A percentile compares a stretch with the other conserved stretches of the same genome.
phyloP scores from a whole-genome alignment of 495 filamentous ascomycete genomes.

The Aspergillus kassunensis region DNA sequence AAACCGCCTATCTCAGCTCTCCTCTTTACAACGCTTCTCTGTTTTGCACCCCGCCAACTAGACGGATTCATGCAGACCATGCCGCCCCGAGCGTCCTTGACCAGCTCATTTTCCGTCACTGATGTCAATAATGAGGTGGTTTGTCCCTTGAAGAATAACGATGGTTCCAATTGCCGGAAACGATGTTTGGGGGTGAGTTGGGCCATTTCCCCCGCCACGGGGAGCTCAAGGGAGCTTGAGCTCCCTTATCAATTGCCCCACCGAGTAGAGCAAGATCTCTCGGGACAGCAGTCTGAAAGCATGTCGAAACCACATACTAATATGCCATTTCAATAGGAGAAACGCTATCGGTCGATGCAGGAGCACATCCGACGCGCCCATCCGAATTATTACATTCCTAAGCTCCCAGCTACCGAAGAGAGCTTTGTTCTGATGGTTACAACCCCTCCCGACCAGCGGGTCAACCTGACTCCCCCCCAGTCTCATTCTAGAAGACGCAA shows the following conservation, averaged over 20 bases:
- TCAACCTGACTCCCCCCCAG: slow-evolving; percentile 52
- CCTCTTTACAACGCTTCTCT: slow-evolving; percentile 1
- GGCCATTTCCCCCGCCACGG: slow-evolving; percentile 9
- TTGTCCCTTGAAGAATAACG: slow-evolving; percentile 91
- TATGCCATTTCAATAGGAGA: slow-evolving; percentile 58
- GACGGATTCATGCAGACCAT: slow-evolving; percentile 55
- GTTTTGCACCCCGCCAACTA: slow-evolving; percentile 23
- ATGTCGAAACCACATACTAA: too few species aligned
- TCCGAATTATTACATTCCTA: slow-evolving; percentile 95
- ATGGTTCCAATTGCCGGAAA: slow-evolving; percentile 97
- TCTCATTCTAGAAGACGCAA: slow-evolving; percentile 35
- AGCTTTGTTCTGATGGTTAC: slow-evolving; percentile 96
- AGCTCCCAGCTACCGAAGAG: slow-evolving; percentile 97
- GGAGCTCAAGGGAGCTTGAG: not conserved
- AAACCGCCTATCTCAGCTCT: not conserved
- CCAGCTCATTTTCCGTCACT: slow-evolving; percentile 85
- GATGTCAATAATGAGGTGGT: slow-evolving; percentile 94
- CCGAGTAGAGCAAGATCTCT: too few species aligned
- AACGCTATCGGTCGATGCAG: slow-evolving; percentile 98
- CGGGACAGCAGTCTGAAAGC: too few species aligned
- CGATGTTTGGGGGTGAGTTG: slow-evolving; percentile 91
- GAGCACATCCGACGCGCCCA: slow-evolving; percentile 98
- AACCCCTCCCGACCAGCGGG: slow-evolving; percentile 75
- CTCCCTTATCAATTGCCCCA: slow-evolving; percentile 4
- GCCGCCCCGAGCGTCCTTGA: slow-evolving; percentile 84